Evolutionary conservation across 352 stramenopile genomes (phyloP), one percentile per base, ranked within the genome.

Genomic region (Globisporangium viniferum): DNA sequence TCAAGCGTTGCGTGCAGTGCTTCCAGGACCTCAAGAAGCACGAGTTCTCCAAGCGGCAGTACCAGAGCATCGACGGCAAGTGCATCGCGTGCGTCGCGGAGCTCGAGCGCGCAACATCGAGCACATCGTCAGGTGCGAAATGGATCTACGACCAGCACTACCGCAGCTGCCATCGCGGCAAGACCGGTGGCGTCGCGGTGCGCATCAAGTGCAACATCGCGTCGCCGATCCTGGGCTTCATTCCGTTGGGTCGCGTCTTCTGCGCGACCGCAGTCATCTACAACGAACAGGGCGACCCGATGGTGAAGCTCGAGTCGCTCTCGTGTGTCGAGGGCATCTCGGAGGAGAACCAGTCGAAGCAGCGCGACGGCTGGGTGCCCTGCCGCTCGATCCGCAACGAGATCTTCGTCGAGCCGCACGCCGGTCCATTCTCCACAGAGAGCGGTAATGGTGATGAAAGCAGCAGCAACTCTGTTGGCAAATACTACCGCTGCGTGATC

Each of bases 311-410:
- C 66, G 78, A 84, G 62, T 75, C 73, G 12, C 78, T 90, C 1
- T 59, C 74, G 0, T 73, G 35, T n/a, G 72, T 82, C 24, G 70
- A 86, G 24, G 63, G 76, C 2, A 66, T 70, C 31, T 67, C 70
- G 5, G 59, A 71, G 27, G 41, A 65, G 14, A 74, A 73, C 44
- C 44, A 51, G 8, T 27, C 61, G 18, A 79, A 77, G 58, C 49
- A 41, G 10, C 74, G 76, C 18, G 77, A 82, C 39, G 79, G 72
- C 0, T 93, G 85, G 85, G 76, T 92, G n/a, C 78, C 83, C 1
- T 91, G 76, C 58, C 83, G 83, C 29, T 93, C 85, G 2, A 80
- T 93, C 72, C 81, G 82, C 59, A 93, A 93, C 54, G 85, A 93
- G 67, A 71, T 92, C 49, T 64, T 91, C 20, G 69, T 93, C n/a